Evolutionary conservation across 2,329 filamentous ascomycete genomes (phyloP), one percentile per base, ranked within the genome.

Genomic region (Teratosphaeria epicoccoides): DNA sequence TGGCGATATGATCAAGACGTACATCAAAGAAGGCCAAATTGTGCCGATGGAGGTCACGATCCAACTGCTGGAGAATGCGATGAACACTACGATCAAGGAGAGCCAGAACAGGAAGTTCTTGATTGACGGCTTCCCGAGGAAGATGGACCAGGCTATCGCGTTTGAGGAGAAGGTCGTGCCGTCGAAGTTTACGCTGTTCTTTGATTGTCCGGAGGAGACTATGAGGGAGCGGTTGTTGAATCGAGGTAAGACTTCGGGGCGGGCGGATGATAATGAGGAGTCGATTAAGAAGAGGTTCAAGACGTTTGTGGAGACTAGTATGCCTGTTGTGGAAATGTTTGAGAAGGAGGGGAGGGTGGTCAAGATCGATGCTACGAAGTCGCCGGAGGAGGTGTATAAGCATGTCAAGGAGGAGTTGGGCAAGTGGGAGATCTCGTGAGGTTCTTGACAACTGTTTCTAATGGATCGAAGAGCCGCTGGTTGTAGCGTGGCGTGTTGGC

Each of bases 41-140:
- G 93, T 98, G 57, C 93, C 93, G n/a, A 95, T 95, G 88, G 91
- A 97, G 71, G 89, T 97, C 48, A 98, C 93, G 4, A 85, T 98
- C 54, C 85, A 90, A 63, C 74, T 98, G 29, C 80, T 98, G 43
- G 90, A 96, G 73, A 95, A 95, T 70, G 88, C 90, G 53, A 97
- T 98, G 88, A 78, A 77, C 52, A 81, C 79, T 7, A 77, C 80
- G 11, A 80, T 95, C 49, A 66, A 76, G 51, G 71, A 76, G 52
- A 70, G 73, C 6, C 68, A 66, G 57, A 84, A 82, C 68, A 79
- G 79, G 49, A 82, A 86, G 63, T 97, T 97, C 76, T 65, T 85
- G 58, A 82, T 85, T 55, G 82, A 85, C 59, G 82, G 93, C 11
- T 98, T 97, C 76, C 93, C 93, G 26, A 82, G 93, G 63, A 95